Evolutionary conservation across 2,329 filamentous ascomycete genomes (phyloP).

Genomic region (Penicillium freii): DNA sequence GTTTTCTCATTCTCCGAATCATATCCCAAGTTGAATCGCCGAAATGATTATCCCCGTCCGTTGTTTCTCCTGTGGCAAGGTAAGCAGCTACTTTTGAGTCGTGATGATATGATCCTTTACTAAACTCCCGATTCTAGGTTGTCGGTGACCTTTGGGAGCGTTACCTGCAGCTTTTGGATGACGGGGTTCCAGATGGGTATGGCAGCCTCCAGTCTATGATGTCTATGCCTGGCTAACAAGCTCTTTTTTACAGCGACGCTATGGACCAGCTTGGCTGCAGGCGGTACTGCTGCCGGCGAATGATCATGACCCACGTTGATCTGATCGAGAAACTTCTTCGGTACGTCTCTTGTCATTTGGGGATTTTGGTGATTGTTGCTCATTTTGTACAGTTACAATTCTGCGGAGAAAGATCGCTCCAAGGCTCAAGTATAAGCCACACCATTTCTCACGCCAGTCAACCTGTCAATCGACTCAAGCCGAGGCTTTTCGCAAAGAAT

Average conservation of each 20-base stretch:
- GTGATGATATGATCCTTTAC: conserved; percentile 7
- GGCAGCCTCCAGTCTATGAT: conserved; percentile 3
- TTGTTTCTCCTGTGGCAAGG: conserved; percentile 99
- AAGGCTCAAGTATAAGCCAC: conserved; percentile 26
- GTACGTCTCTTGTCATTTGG: conserved; percentile 52
- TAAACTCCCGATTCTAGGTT: conserved; percentile 59
- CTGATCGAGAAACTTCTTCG: conserved; percentile 97
- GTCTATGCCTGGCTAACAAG: conserved; percentile 11
- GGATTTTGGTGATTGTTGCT: neutral
- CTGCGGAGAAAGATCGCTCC: conserved; percentile 31
- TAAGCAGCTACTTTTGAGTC: conserved; percentile 42
- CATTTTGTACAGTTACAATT: conserved; percentile 28
- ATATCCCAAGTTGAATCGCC: neutral
- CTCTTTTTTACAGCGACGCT: conserved; percentile 65
- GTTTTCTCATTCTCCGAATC: neutral
- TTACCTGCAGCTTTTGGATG: conserved; percentile 84
- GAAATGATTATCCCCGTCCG: conserved; percentile 96
- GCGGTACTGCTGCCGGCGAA: conserved; percentile 96
- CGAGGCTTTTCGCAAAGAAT: neutral
- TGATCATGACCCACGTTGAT: conserved; percentile 99
- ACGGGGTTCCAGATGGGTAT: conserved; percentile 71
- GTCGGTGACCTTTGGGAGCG: conserved; percentile 96
- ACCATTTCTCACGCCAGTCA: conserved; percentile 3
- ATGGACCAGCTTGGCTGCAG: conserved; percentile 93
- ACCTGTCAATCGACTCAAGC: neutral